A percentile compares a stretch with the other conserved stretches of the same genome.
phyloP scores from a whole-genome alignment of 2,329 filamentous ascomycete species.

The Chlorencoelia australis region DNA sequence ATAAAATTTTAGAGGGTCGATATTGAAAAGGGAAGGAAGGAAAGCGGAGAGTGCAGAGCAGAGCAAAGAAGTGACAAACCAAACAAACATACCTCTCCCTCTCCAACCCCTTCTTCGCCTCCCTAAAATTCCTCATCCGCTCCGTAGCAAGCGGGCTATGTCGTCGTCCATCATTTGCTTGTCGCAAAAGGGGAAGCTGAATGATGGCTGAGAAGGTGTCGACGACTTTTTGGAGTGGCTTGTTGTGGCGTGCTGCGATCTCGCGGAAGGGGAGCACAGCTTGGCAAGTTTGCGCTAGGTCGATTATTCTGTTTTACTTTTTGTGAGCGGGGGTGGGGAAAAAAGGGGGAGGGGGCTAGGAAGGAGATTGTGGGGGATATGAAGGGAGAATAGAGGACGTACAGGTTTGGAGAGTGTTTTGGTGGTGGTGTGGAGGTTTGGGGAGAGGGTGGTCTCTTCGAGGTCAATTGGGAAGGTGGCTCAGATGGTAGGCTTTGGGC shows the following conservation, averaged over 20 bases:
- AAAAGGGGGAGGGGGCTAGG: constrained; percentile 3
- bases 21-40: too few relatives aligned
- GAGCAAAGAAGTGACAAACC: too few relatives aligned
- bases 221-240: constrained; percentile 34
- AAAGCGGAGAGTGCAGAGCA: too few relatives aligned
- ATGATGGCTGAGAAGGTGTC: constrained; percentile 40
- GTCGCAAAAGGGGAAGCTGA: constrained; percentile 37
- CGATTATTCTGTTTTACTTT: constrained; percentile 33
- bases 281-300: constrained; percentile 40
- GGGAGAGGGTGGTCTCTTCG: constrained; percentile 1
- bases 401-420: constrained; percentile 21
- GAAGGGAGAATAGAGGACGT: constrained; percentile 4
- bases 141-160: constrained; percentile 33
- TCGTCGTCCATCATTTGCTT: constrained; percentile 34
- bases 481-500: too few relatives aligned
- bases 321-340: constrained; percentile 7
- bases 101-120: constrained; percentile 32
- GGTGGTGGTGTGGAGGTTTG: constrained; percentile 1
- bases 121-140: constrained; percentile 32
- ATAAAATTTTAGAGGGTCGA: too few relatives aligned
- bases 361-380: constrained; percentile 2
- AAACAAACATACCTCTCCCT: too few relatives aligned
- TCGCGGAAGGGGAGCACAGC: constrained; percentile 36
- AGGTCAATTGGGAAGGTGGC: too few relatives aligned
- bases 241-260: constrained; percentile 35